Conservation (phyloP, 768 basidiomycete genomes). For the Suillus clintonianus region DNA sequence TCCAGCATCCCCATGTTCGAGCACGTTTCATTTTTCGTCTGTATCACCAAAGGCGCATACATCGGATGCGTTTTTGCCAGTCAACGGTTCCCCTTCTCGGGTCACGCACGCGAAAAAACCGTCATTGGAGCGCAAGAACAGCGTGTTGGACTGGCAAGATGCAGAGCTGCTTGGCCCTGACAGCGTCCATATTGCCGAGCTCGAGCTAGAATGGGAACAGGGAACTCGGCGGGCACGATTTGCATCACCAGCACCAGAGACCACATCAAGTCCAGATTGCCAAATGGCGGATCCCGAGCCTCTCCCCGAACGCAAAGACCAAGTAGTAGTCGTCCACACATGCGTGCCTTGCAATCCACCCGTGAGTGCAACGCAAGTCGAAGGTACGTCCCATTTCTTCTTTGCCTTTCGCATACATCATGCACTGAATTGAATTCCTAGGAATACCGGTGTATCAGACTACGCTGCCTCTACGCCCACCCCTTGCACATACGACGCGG, state of each 20-base stretch:
- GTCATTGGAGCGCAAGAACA: constrained; percentile 7
- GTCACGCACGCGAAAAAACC: background rate
- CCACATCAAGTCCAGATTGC: constrained; percentile 7
- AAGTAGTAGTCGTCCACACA: constrained; percentile 60
- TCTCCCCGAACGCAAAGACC: background rate
- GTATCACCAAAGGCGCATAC: constrained; percentile 8
- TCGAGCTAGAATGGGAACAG: constrained; percentile 39
- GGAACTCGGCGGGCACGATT: constrained; percentile 12
- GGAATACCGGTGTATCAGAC: constrained; percentile 79
- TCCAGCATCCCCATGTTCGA: constrained; percentile 16
- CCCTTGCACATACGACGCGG: background rate
- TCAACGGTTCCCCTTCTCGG: constrained; percentile 4
- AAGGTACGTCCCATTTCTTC: constrained; percentile 48
- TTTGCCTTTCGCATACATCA: background rate
- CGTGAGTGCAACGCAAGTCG: constrained; percentile 67
- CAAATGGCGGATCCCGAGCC: background rate
- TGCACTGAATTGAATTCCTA: constrained; percentile 29
- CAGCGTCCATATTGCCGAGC: constrained; percentile 42
- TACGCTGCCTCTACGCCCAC: constrained; percentile 49
- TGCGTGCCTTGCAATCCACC: constrained; percentile 63
- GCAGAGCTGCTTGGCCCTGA: constrained; percentile 49
- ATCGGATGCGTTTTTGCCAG: background rate
- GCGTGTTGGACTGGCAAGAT: constrained; percentile 42
- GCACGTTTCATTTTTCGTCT: constrained; percentile 11
- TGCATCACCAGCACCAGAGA: constrained; percentile 2